Evolutionary conservation across 805 yeast genomes (phyloP), one percentile per base, ranked within the genome.

Genomic region (Sugiyamaella floridensis): DNA sequence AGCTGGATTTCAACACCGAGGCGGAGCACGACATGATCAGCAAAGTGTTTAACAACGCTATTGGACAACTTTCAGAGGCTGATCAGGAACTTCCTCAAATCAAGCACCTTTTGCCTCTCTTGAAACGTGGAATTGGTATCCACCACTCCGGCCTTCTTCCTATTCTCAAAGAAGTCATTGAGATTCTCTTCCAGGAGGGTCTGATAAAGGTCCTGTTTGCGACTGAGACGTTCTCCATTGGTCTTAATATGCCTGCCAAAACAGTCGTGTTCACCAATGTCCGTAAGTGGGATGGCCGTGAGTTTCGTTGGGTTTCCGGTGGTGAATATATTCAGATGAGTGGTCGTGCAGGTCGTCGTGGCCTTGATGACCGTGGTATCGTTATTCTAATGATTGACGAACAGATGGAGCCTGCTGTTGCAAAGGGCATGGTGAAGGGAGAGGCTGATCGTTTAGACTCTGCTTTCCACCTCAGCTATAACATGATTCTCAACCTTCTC

Each of bases 311-410:
- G 99, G 97, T 93, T 32, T 87, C 96, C 52, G 99, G 99, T 55
- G 99, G 99, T 75, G 99, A 93, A 72, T 93, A 93, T 71, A 93
- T 93, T 66, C 99, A 93, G 73, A 93, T 93, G 99, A 88, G 97
- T 45, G 99, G 99, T 60, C 83, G 99, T 71, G 99, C 99, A 19
- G 99, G 99, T 62, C 90, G 99, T 77, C 87, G 99, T 78, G 99
- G 99, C 66, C 79, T 93, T 62, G 99, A 93, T 77, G 99, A 93
- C 68, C 85, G 99, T 69, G 99, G 99, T 73, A 89, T 93, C 69
- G 99, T 93, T 48, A 93, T 93, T 60, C 87, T 93, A 93, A 93
- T 93, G 99, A 89, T 93, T 68, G 98, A 93, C 67, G 98, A 93
- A 67, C 93, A 93, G 65, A 93, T 93, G 99, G 99, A 93, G 68